phyloP scores from a whole-genome alignment of 2,329 filamentous ascomycete species.

The Penicillium palitans region DNA sequence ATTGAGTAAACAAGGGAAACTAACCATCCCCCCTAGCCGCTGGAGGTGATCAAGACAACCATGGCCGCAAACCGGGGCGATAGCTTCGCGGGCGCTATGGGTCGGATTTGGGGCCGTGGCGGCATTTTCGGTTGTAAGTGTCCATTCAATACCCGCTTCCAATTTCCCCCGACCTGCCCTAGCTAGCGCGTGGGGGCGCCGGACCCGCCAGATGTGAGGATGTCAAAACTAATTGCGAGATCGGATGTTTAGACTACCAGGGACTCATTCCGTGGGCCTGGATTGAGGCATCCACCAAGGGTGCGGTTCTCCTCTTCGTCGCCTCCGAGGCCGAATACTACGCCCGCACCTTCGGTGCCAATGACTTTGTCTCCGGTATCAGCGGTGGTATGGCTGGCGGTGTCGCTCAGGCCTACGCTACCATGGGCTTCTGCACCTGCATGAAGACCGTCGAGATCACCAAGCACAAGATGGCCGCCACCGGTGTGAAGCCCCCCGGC shows the following conservation, averaged over 20 bases:
- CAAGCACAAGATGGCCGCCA: slow-evolving; percentile 87
- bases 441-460: slow-evolving; percentile 99
- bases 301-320: slow-evolving; percentile 97
- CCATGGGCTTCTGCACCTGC: slow-evolving; percentile 99
- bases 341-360: slow-evolving; percentile 77
- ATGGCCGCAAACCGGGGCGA: slow-evolving; percentile 97
- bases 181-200: slow-evolving; percentile 10
- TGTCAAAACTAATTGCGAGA: slow-evolving; percentile 15
- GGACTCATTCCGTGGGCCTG: slow-evolving; percentile 99
- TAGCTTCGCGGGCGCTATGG: slow-evolving; percentile 76
- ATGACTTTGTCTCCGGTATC: slow-evolving; percentile 86
- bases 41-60: slow-evolving; percentile 99
- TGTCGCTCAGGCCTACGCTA: slow-evolving; percentile 96
- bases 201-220: slow-evolving; percentile 17
- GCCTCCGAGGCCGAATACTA: slow-evolving; percentile 98
- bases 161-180: slow-evolving; percentile 20
- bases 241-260: slow-evolving; percentile 75
- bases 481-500: slow-evolving; percentile 80
- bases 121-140: slow-evolving; percentile 87
- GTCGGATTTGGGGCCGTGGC: slow-evolving; percentile 89
- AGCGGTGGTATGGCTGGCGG: slow-evolving; percentile 87
- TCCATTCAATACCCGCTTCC: slow-evolving; percentile 9
- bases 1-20: neutral
- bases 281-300: slow-evolving; percentile 99
- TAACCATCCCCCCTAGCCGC: slow-evolving; percentile 61